Conservation (phyloP, 208 protist species). For the Leishmania guyanensis region DNA sequence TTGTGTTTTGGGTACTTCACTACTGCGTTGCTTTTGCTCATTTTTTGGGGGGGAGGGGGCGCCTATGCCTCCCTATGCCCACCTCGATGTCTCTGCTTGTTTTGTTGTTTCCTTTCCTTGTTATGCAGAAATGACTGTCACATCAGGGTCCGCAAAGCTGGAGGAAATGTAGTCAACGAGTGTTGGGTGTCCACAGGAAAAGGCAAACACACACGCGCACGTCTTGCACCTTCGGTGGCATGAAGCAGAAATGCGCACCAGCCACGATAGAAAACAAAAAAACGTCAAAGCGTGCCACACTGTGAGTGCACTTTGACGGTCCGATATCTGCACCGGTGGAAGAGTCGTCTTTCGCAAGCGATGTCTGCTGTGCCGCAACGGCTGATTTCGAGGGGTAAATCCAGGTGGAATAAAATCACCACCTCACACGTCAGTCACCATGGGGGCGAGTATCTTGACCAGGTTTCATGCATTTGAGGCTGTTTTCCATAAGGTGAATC, state of each 20-base stretch:
- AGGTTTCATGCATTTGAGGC: neutral
- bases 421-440: neutral
- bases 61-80: constrained; percentile 7
- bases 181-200: neutral
- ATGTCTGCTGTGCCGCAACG: neutral
- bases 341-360: neutral
- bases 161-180: neutral
- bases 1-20: neutral
- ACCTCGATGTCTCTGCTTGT: constrained; percentile 2
- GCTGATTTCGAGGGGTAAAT: neutral
- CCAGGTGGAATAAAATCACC: neutral
- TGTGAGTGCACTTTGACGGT: neutral
- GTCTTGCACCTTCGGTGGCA: neutral
- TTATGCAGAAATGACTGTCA: neutral
- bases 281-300: neutral
- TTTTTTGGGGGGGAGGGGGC: constrained; percentile 2
- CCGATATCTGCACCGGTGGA: neutral
- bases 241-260: neutral
- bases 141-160: neutral
- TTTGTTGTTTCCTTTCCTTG: constrained; percentile 23
- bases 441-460: neutral
- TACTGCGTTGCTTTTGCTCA: neutral
- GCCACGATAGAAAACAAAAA: neutral
- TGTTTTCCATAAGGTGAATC: neutral
- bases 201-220: neutral